Conservation (phyloP, 1,284 basidiomycete genomes). For the Dichomitus squalens region DNA sequence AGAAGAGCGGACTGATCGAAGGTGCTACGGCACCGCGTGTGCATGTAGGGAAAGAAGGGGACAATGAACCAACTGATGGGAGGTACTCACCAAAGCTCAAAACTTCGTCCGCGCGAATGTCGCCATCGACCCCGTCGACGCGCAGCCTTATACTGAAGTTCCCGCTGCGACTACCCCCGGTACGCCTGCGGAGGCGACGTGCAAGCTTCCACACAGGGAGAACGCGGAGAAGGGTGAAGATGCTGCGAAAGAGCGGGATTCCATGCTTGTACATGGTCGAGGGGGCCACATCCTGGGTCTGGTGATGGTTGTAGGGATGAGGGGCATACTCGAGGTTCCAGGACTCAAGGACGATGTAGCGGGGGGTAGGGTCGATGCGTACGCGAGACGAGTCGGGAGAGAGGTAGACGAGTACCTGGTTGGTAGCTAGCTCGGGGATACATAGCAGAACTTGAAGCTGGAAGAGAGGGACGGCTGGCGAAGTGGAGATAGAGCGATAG, state of each 20-base stretch:
- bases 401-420: conserved; percentile 70
- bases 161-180: conserved; percentile 43
- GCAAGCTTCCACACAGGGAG: conserved; percentile 75
- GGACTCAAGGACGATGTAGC: conserved; percentile 72
- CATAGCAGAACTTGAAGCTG: conserved; percentile 70
- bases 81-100: conserved; percentile 43
- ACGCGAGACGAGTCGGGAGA: conserved; percentile 58
- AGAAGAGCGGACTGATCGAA: background rate
- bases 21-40: conserved; percentile 1
- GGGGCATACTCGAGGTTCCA: conserved; percentile 61
- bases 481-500: conserved; percentile 62
- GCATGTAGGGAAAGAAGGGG: conserved; percentile 6
- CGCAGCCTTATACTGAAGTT: conserved; percentile 56
- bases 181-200: conserved; percentile 56
- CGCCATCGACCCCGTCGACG: conserved; percentile 41
- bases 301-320: conserved; percentile 30
- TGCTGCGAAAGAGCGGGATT: conserved; percentile 75
- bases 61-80: conserved; percentile 21
- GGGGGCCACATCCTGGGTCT: conserved; percentile 57
- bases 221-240: conserved; percentile 70
- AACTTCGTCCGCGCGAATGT: conserved; percentile 32
- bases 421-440: conserved; percentile 65
- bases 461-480: conserved; percentile 48
- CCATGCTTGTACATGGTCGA: conserved; percentile 81
- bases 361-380: conserved; percentile 67